A percentile compares a stretch with the other conserved stretches of the same genome.
phyloP scores from a whole-genome alignment of 202 grass and related monocot genomes.

The Cymbopogon flexuosus region DNA sequence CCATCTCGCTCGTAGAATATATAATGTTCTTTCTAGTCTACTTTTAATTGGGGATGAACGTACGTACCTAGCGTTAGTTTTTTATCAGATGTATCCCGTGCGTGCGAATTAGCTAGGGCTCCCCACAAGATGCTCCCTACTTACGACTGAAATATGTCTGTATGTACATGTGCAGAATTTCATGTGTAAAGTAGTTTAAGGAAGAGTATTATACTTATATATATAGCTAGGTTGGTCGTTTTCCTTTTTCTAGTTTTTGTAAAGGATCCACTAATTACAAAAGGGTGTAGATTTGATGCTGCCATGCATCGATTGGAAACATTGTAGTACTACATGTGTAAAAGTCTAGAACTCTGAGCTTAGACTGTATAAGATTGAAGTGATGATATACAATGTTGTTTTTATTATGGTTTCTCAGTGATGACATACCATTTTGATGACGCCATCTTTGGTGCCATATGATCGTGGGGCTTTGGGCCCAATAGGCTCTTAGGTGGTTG shows the following conservation, averaged over 20 bases:
- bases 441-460: neutral
- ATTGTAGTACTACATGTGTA: constrained; percentile 21
- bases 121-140: neutral
- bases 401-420: neutral
- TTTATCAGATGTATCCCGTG: constrained; percentile 16
- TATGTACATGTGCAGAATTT: constrained; percentile 8
- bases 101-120: constrained; percentile 21
- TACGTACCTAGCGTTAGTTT: constrained; percentile 28
- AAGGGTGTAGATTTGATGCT: constrained; percentile 25
- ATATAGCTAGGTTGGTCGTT: constrained; percentile 9
- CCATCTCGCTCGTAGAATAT: constrained; percentile 1
- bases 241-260: neutral
- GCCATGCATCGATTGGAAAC: neutral
- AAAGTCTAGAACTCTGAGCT: constrained; percentile 3
- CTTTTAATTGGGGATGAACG: neutral
- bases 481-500: neutral
- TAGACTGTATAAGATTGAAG: constrained; percentile 1
- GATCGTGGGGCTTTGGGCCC: neutral
- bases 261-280: constrained; percentile 30
- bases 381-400: neutral
- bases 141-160: neutral
- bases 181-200: constrained; percentile 14
- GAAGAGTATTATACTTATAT: neutral
- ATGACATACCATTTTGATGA: neutral
- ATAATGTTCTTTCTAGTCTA: constrained; percentile 16